Base-by-base conservation (phyloP, 2,329 filamentous ascomycete genomes). In the Davidsoniella virescens region DNA sequence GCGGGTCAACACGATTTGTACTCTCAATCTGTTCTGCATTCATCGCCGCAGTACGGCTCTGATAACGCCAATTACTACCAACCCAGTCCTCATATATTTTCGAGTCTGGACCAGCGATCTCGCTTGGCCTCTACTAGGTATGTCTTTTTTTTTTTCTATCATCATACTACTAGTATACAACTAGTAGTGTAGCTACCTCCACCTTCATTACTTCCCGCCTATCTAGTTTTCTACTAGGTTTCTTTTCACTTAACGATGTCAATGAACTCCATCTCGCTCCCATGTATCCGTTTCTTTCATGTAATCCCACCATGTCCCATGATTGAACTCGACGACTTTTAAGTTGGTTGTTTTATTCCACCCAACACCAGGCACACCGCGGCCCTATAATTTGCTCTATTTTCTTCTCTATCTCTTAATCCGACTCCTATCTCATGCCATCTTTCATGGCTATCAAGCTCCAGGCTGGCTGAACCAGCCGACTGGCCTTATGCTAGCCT, bases 111-210 rank as follows among this genome's bases (percentile, higher is more conserved):
- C 64, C 65, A 70, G 58, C 70, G 73, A 62, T 65, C 71, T 59
- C 70, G 72, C 59, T 64, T 76, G 59, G 68, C 66, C 59, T 70
- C 72, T 57, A 12, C 29, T 33, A 73, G 67, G 74, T 78, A 71
- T 39, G 52, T 40, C 12, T 40, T 39, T 57, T 72, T 10, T 29
- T 29, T 12, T 12, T 12, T 12, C 29, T 4, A 12, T 8, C 29
- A 12, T 12, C 29, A 6, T 33, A 12, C 29, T 33, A 33, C 7
- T 33, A 23, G 20, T 23, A 23, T 5, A 33, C 29, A 12, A 12
- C 9, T 33, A 33, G 20, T 23, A 5, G 20, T 23, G 5, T 23
- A 23, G 29, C 29, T 33, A 33, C 29, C 29, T 23, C 20, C 20
- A 23, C 20, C 20, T 23, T 5, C 5, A 23, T 23, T 23, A 23